phyloP scores from a whole-genome alignment of 1,284 basidiomycete species.

The Tylopilus orsonianus region DNA sequence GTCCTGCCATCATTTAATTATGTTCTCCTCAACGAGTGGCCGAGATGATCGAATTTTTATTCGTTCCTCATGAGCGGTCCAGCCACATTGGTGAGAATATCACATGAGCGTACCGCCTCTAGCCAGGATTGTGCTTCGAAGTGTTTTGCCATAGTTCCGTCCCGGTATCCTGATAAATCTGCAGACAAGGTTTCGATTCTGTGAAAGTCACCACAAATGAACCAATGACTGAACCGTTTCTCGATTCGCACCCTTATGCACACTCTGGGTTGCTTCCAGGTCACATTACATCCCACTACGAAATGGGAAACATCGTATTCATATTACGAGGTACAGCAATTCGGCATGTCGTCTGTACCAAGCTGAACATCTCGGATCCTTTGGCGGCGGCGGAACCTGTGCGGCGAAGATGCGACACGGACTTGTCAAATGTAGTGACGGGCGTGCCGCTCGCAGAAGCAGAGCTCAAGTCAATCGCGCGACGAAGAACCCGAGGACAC shows the following conservation, averaged over 20 bases:
- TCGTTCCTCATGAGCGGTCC: neutral
- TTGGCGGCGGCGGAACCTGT: constrained; percentile 14
- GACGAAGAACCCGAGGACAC: constrained; percentile 13
- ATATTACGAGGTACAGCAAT: constrained; percentile 5
- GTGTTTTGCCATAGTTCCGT: constrained; percentile 1
- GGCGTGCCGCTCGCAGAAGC: constrained; percentile 11
- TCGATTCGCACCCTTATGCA: constrained; percentile 7
- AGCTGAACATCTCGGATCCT: constrained; percentile 8
- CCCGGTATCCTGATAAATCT: constrained; percentile 12
- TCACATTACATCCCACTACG: neutral
- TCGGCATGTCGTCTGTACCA: neutral
- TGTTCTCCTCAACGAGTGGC: neutral
- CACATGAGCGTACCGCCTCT: constrained; percentile 17
- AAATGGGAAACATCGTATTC: neutral
- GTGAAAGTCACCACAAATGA: neutral
- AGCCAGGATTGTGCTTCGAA: neutral
- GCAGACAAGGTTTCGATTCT: constrained; percentile 13
- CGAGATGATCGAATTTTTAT: constrained; percentile 14
- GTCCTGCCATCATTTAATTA: constrained; percentile 1
- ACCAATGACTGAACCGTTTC: neutral
- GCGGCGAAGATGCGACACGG: constrained; percentile 12
- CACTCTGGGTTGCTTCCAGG: constrained; percentile 2
- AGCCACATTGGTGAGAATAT: constrained; percentile 10
- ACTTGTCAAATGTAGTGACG: constrained; percentile 4
- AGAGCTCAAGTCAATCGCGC: neutral